phyloP scores from a whole-genome alignment of 1,139 yeast genomes.

The Protomyces arabidopsidicola region DNA sequence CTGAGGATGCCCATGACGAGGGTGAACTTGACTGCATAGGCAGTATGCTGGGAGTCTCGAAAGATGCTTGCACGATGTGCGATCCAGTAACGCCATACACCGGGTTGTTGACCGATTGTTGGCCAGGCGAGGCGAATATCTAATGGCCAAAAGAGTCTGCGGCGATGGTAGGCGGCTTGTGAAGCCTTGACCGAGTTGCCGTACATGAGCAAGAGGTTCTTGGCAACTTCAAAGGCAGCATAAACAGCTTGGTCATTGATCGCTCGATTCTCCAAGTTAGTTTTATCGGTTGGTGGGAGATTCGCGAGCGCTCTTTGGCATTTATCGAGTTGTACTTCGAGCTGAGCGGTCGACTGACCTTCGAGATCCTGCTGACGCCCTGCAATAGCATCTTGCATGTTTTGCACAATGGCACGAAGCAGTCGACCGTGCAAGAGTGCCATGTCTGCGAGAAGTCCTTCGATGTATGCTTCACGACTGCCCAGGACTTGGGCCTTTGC shows the following conservation, averaged over 20 bases:
- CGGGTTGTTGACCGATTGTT: background rate
- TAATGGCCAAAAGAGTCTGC: background rate
- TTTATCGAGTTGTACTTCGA: background rate
- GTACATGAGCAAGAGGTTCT: background rate
- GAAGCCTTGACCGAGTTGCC: background rate
- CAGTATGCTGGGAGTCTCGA: constrained; percentile 1
- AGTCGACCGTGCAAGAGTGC: background rate
- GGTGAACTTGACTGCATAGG: constrained; percentile 7
- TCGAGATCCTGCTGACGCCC: background rate
- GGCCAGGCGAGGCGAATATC: background rate
- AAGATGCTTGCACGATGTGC: background rate
- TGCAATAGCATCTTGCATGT: background rate
- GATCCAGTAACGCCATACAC: constrained; percentile 1
- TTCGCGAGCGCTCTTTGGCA: background rate
- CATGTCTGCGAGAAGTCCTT: background rate
- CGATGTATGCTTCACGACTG: background rate
- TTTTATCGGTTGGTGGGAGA: background rate
- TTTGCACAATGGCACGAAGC: background rate
- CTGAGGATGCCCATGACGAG: constrained; percentile 7
- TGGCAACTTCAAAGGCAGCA: background rate
- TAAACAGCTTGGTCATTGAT: background rate
- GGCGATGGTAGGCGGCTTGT: background rate
- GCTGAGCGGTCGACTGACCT: background rate
- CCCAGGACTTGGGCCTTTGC: background rate
- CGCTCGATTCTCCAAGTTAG: background rate